phyloP scores from a whole-genome alignment of 139 green algal genomes.

The Chlorella sp. region DNA sequence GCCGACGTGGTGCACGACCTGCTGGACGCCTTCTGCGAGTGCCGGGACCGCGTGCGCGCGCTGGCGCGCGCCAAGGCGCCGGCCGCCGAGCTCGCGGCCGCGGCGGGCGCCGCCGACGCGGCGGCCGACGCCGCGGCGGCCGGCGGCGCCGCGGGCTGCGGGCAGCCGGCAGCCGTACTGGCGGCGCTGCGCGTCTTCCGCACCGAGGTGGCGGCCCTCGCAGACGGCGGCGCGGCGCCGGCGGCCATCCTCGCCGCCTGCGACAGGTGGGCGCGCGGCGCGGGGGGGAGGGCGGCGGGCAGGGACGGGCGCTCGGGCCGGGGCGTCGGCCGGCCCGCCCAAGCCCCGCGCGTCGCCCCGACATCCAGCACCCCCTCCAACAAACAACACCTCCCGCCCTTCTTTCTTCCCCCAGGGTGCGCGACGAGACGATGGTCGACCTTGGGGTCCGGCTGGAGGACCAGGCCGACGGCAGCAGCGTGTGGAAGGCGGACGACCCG shows the following conservation, averaged over 20 bases:
- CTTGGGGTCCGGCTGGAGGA: conserved; percentile 95
- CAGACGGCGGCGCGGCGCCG: conserved; percentile 15
- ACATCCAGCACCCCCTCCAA: too few species aligned
- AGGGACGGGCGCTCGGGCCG: too few species aligned
- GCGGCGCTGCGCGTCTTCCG: conserved; percentile 63
- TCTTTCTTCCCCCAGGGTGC: conserved; percentile 57
- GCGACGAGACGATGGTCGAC: conserved; percentile 84
- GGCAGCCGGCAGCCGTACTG: conserved; percentile 46
- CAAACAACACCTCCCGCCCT: too few species aligned
- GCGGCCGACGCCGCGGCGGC: neutral
- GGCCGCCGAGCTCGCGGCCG: conserved; percentile 9
- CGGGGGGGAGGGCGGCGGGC: too few species aligned
- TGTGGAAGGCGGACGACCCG: conserved; percentile 95
- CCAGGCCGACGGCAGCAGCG: conserved; percentile 66
- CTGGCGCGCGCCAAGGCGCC: conserved; percentile 47
- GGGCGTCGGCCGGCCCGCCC: too few species aligned
- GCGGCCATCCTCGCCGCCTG: conserved; percentile 68
- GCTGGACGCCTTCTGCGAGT: conserved; percentile 73
- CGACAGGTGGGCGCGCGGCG: conserved; percentile 61
- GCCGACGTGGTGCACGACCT: too few species aligned
- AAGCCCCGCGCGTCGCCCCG: too few species aligned
- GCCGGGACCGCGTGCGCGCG: conserved; percentile 26
- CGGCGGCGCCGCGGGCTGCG: conserved; percentile 8
- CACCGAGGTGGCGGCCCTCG: conserved; percentile 1
- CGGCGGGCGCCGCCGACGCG: neutral